These are phyloP conservation scores for Candida albicans DNA, from an alignment of 1,139 yeast species.

Conservation along the genomic window DNA sequence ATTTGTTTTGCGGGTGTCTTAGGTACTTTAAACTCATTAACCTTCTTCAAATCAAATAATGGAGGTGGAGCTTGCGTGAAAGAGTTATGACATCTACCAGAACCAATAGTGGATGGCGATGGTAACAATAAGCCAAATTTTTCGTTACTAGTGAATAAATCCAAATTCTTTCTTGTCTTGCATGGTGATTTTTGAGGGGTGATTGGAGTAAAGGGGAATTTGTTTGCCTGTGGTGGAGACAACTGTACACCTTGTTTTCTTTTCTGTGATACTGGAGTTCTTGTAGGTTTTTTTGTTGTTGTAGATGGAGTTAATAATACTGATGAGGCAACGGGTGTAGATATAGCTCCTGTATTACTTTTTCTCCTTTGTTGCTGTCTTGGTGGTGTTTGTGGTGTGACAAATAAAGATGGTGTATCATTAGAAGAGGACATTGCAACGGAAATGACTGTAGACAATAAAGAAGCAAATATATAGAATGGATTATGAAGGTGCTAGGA, in stretches of 20 bases:
- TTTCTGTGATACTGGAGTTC: constrained; percentile 2
- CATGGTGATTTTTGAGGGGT: constrained; percentile 38
- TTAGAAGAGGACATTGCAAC: constrained; percentile 1
- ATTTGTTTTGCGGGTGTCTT: constrained; percentile 38
- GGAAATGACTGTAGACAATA: neutral
- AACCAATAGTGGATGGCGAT: constrained; percentile 43
- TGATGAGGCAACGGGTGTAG: constrained; percentile 6
- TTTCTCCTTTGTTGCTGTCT: constrained; percentile 2
- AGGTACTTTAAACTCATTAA: constrained; percentile 17
- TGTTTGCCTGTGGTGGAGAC: neutral
- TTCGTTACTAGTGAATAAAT: constrained; percentile 6
- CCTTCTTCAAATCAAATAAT: constrained; percentile 9
- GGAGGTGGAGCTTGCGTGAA: constrained; percentile 5
- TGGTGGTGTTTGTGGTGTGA: constrained; percentile 12
- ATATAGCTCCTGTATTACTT: constrained; percentile 1
- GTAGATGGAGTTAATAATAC: constrained; percentile 11
- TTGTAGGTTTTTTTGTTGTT: constrained; percentile 5
- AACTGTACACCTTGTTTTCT: constrained; percentile 1
- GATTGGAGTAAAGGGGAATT: constrained; percentile 34
- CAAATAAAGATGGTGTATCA: constrained; percentile 4
- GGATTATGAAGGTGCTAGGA: too few species aligned
- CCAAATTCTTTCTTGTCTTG: constrained; percentile 11
- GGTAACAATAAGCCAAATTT: constrained; percentile 37
- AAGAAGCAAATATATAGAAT: too few species aligned
- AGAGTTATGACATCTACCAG: constrained; percentile 26